Base-by-base conservation (phyloP, 305 asterid species). In the Fraxinus sp. region DNA sequence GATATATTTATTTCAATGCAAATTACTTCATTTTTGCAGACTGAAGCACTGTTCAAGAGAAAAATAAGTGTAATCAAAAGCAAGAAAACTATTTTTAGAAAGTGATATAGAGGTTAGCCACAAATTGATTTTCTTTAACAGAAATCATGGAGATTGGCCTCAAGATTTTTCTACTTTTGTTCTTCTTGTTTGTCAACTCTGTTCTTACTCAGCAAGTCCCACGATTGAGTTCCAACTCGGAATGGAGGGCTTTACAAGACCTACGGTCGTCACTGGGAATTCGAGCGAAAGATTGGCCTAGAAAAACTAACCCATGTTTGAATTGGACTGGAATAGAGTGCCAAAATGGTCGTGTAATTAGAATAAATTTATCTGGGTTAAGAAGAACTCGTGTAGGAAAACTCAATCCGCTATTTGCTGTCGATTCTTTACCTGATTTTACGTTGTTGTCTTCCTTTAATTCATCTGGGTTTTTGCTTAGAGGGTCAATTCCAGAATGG, bases 211-310 rank as follows among this genome's bases (percentile, higher is more conserved):
- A 82, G 79, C 30, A 82, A 10, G 72, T 35, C 7, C 81, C 75
- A 32, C 86, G 79, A 36, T 86, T 87, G 80, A 89, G 86, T 66
- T 88, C 84, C 2, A 55, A 57, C 43, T 49, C 87, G 62, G 97
- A 92, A 87, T 83, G 86, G 82, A 81, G 81, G 74, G 91, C 93
- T 26, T 81, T 92, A 76, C 80, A 88, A 75, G 82, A 84, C 20
- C 93, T 92, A 73, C 87, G 95, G 7, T 85, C 90, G 5, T 91
- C 97, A 13, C 91, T 92, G 32, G 91, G 90, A 41, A 87, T 92
- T 81, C 84, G 83, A 55, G 89, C 90, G 2, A 84, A 43, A 83
- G 59, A 82, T 68, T 90, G 93, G 93, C 90, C 55, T 3, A 90
- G 68, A 30, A 88, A 80, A 68, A 68, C 77, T 0, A 82, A 84